Base-by-base conservation (phyloP, 228 moss, liverwort and hornwort genomes). In the Sphagnum magellanicum region DNA sequence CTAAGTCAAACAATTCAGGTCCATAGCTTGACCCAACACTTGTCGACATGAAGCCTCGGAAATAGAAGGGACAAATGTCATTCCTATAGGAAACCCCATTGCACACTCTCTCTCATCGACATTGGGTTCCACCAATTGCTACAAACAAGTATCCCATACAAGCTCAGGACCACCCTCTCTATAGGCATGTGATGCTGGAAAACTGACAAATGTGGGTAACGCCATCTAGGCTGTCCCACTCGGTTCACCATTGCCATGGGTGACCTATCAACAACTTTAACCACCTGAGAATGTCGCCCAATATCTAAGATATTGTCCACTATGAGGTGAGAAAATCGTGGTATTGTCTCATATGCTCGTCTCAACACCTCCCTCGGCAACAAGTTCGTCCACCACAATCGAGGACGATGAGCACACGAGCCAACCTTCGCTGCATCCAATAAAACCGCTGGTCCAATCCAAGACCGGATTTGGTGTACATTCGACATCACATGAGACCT, bases 141-240 rank as follows among this genome's bases (percentile, higher is more conserved):
- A 3, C 3, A 3, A 32, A 32, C 32, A 32, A 32, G 32, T 32
- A 32, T 32, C 32, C 57, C 13, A 69, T 11, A 69, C 57, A 48
- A 58, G 58, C 5, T 0, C 6, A 5, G 4, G 55, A 6, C 53
- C 16, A 8, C 46, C 57, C 6, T 57, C 55, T 6, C 10, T 8
- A 59, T 53, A 69, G 5, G 55, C 68, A 69, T 69, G 6, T 3
- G 68, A 69, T 4, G 0, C 4, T 0, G 68, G 57, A 48, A 53
- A 69, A 12, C 57, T 69, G n/a, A 69, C 12, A 6, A 59, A 32
- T 0, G 6, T 69, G 58, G 69, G 57, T 11, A 69, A 69, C 8
- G 69, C 59, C 48, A 5, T 59, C 3, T 16, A 6, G 6, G 1
- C 1, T 47, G 5, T 4, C 59, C 59, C 8, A 53, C 10, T 12